Conservation (phyloP, 345 rosid genomes). For the Gossypium arboreum region DNA sequence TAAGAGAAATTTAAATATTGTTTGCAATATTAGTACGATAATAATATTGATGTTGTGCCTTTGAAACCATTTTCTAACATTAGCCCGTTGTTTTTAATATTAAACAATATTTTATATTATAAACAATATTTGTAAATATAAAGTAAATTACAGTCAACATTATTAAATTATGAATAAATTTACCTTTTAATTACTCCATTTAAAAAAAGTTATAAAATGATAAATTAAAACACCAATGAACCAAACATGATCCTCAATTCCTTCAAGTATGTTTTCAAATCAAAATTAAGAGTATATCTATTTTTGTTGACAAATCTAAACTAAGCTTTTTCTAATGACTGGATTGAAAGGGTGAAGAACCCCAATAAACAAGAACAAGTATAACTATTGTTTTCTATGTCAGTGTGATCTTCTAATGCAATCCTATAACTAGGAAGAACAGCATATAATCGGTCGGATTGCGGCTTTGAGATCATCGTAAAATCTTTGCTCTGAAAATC, state of each 20-base stretch:
- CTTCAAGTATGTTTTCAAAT: background rate
- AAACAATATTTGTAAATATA: no score
- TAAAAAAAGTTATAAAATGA: no score
- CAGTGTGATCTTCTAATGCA: conserved; percentile 6
- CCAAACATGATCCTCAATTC: background rate
- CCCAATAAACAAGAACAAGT: background rate
- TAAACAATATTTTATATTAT: no score
- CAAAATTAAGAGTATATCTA: background rate
- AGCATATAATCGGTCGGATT: conserved; percentile 38
- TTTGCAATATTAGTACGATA: no score
- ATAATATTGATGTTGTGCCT: no score
- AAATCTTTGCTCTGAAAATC: conserved; percentile 75
- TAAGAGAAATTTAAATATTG: no score
- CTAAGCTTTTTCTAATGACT: background rate
- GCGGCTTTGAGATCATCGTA: conserved; percentile 67
- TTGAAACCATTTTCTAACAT: no score
- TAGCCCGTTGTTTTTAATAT: no score
- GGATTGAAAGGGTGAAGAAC: background rate
- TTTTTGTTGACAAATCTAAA: background rate
- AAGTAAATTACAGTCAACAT: no score
- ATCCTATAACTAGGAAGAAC: conserved; percentile 16
- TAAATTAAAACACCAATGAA: no score
- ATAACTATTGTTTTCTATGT: conserved; percentile 10
- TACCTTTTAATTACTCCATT: no score
- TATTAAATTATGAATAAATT: no score